Evolutionary conservation across 2,329 filamentous ascomycete genomes (phyloP).

Genomic region (Cadophora sp.): DNA sequence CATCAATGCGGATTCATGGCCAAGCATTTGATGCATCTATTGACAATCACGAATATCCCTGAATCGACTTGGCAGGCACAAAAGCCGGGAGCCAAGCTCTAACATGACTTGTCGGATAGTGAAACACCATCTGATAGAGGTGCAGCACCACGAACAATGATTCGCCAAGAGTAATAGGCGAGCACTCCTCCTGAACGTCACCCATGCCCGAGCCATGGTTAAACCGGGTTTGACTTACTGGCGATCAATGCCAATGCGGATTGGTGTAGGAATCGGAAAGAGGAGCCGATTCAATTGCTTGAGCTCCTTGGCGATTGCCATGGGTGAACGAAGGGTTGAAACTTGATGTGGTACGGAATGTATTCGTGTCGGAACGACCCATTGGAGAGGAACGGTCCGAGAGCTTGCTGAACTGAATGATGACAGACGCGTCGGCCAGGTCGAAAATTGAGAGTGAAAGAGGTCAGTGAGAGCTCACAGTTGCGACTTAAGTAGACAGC

Average conservation of each 20-base stretch:
- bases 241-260: conserved; percentile 23
- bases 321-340: neutral
- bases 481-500: too few species aligned
- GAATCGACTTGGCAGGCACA: neutral
- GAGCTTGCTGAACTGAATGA: neutral
- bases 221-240: conserved; percentile 17
- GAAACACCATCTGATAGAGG: conserved; percentile 21
- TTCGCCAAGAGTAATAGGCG: conserved; percentile 14
- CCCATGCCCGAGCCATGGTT: too few species aligned
- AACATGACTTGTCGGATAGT: conserved; percentile 24
- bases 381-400: neutral
- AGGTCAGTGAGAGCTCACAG: too few species aligned
- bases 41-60: neutral
- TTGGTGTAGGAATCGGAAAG: conserved; percentile 8
- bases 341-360: neutral
- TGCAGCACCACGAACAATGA: neutral
- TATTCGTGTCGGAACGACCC: neutral
- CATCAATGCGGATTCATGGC: neutral
- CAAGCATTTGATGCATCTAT: conserved; percentile 1
- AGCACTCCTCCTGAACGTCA: neutral
- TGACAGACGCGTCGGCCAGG: neutral
- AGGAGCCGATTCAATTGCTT: conserved; percentile 22
- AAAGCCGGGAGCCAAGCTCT: conserved; percentile 22
- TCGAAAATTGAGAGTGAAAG: too few species aligned
- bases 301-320: conserved; percentile 22